These are phyloP conservation scores for Suillus paluster DNA, from an alignment of 768 basidiomycete species.

Conservation along the genomic window DNA sequence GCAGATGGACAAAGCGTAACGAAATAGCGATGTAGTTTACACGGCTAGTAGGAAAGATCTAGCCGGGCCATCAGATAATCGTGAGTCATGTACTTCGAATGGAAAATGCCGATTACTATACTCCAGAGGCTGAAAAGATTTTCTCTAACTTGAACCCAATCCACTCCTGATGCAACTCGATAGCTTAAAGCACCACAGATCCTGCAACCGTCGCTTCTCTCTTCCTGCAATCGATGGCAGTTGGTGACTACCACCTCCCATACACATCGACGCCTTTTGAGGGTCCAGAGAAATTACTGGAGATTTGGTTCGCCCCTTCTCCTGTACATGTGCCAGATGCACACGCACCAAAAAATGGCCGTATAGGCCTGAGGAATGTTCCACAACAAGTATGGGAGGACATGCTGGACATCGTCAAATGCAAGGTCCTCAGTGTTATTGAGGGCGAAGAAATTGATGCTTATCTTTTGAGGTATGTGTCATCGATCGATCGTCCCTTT, in stretches of 20 bases:
- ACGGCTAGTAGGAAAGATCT: not conserved
- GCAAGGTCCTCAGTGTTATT: constrained; percentile 91
- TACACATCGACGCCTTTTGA: constrained; percentile 69
- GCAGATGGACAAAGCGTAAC: too few species aligned
- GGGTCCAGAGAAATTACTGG: constrained; percentile 93
- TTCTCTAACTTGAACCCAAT: constrained; percentile 3
- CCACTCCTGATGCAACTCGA: constrained; percentile 38
- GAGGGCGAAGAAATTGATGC: constrained; percentile 92
- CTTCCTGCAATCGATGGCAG: constrained; percentile 25
- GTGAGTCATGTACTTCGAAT: not conserved
- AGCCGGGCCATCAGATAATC: not conserved
- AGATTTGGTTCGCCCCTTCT: constrained; percentile 95
- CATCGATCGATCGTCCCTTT: constrained; percentile 11
- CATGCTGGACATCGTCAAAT: constrained; percentile 96
- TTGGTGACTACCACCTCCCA: constrained; percentile 24
- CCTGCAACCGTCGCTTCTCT: constrained; percentile 6
- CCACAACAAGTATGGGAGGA: constrained; percentile 86
- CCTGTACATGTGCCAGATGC: constrained; percentile 59
- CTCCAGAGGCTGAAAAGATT: constrained; percentile 3
- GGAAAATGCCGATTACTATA: not conserved
- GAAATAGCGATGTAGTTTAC: too few species aligned
- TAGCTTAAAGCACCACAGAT: constrained; percentile 45
- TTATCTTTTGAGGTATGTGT: constrained; percentile 87
- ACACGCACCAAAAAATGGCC: constrained; percentile 42
- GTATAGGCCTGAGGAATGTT: constrained; percentile 78